Evolutionary conservation across 208 protist genomes (phyloP).

Genomic region (Herpetomonas tarakana): DNA sequence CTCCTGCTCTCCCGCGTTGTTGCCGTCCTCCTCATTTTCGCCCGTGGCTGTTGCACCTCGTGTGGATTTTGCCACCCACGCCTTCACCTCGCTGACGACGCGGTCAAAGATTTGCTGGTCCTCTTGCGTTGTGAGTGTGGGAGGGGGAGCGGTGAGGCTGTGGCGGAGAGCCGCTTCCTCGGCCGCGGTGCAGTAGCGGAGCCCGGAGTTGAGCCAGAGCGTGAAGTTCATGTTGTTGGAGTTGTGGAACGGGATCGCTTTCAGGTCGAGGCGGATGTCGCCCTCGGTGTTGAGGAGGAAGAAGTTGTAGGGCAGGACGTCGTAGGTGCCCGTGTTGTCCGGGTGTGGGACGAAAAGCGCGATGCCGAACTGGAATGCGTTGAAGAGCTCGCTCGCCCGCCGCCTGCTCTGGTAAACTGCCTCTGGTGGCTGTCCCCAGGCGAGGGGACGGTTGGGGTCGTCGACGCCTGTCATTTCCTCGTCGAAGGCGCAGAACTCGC

Average conservation of each 20-base stretch:
- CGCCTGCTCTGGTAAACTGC: constrained; percentile 43
- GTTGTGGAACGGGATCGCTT: constrained; percentile 41
- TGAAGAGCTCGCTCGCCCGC: constrained; percentile 40
- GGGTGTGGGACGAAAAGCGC: constrained; percentile 46
- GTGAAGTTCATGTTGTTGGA: constrained; percentile 58
- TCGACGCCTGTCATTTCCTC: constrained; percentile 85
- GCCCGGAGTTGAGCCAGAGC: constrained; percentile 48
- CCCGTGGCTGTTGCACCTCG: neutral
- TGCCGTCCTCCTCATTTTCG: neutral
- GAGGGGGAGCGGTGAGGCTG: neutral
- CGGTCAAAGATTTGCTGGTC: neutral
- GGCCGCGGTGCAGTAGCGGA: constrained; percentile 38
- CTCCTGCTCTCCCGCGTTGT: too few species aligned
- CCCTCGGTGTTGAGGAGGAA: constrained; percentile 44
- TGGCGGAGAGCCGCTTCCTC: constrained; percentile 19
- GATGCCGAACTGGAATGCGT: constrained; percentile 79
- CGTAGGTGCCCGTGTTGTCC: constrained; percentile 24
- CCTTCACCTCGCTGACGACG: neutral
- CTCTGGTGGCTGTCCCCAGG: constrained; percentile 20
- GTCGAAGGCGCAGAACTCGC: constrained; percentile 68
- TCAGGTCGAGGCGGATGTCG: constrained; percentile 28
- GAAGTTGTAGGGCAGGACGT: constrained; percentile 80
- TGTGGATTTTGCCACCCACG: neutral
- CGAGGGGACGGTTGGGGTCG: constrained; percentile 10
- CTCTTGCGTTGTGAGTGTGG: neutral